Base-by-base conservation (phyloP, 2,329 filamentous ascomycete species). In the Fusarium concolor region DNA sequence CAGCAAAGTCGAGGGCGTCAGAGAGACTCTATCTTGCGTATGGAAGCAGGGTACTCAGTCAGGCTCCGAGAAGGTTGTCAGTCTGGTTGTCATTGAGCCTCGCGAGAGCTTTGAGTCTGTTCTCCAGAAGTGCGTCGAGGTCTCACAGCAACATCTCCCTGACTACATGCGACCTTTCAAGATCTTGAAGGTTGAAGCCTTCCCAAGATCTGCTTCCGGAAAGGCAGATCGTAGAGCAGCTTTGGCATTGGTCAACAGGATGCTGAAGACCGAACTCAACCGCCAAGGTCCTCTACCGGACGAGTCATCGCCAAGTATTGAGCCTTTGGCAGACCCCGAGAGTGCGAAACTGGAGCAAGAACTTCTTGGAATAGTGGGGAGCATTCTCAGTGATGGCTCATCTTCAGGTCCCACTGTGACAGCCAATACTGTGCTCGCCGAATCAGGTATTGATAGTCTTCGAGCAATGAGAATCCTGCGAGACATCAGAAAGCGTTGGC, bases 121-220 rank as follows among this genome's bases (percentile, higher is more conserved):
- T 2, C 42, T 22, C 1, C 12, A 42, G 15, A 17, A 14, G 3
- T 67, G 64, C 3, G 1, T 39, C 0, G n/a, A 58, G 0, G 38
- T 20, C 8, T 39, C 57, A 1, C 3, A 45, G 15, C 18, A 33
- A 2, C 29, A 67, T 8, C 24, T 67, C 0, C 63, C 63, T 0
- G 63, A 67, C 15, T 67, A 58, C n/a, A 67, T 67, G 64, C 63
- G 64, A 5, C 63, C 64, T 7, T 63, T 58, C 20, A 58, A 28
- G 15, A 38, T 67, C 0, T 2, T 67, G 1, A 2, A 22, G 3
- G 29, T 64, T 0, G 42, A 42, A 0, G 12, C 6, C 0, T 42
- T 67, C 2, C 63, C 63, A 0, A 50, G 53, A 15, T 67, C 63
- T 8, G 11, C 42, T 2, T 67, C 64, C 3, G 64, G 64, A 1